phyloP scores from a whole-genome alignment of 768 basidiomycete genomes.

The Lactarius quietus region DNA sequence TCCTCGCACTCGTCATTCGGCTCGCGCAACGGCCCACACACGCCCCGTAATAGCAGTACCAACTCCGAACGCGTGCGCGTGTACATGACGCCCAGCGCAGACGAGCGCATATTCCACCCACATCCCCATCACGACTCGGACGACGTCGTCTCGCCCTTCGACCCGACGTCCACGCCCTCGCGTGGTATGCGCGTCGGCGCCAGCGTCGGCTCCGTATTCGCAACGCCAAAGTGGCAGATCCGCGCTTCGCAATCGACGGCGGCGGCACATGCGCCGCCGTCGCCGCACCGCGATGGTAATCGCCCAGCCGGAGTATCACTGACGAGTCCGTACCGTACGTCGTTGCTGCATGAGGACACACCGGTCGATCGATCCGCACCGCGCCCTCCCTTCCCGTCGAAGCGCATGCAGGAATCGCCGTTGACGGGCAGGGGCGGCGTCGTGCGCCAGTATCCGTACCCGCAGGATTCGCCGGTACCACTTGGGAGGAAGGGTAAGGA shows the following conservation, averaged over 20 bases:
- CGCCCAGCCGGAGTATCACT: too few species aligned
- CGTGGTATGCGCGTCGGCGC: conserved; percentile 50
- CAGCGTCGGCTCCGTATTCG: conserved; percentile 17
- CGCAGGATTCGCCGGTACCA: conserved; percentile 10
- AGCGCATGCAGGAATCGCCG: conserved; percentile 15
- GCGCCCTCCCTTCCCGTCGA: conserved; percentile 13
- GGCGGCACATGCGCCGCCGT: neutral
- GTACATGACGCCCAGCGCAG: conserved; percentile 29
- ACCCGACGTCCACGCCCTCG: conserved; percentile 80
- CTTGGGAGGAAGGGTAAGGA: conserved; percentile 23
- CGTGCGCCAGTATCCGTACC: neutral
- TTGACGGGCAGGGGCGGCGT: conserved; percentile 4
- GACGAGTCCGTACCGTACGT: conserved; percentile 8
- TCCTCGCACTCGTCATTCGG: conserved; percentile 40
- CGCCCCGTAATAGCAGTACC: conserved; percentile 52
- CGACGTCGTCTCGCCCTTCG: conserved; percentile 59
- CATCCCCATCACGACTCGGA: neutral
- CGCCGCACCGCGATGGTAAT: conserved; percentile 11
- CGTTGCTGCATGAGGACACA: conserved; percentile 9
- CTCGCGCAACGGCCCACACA: conserved; percentile 47
- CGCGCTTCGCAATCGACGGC: neutral
- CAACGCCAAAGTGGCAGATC: conserved; percentile 24
- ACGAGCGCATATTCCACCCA: conserved; percentile 27
- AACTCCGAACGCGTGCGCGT: conserved; percentile 32
- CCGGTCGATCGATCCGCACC: conserved; percentile 19